Base-by-base conservation (phyloP, 305 asterid species). In the Coffea humblotiana region DNA sequence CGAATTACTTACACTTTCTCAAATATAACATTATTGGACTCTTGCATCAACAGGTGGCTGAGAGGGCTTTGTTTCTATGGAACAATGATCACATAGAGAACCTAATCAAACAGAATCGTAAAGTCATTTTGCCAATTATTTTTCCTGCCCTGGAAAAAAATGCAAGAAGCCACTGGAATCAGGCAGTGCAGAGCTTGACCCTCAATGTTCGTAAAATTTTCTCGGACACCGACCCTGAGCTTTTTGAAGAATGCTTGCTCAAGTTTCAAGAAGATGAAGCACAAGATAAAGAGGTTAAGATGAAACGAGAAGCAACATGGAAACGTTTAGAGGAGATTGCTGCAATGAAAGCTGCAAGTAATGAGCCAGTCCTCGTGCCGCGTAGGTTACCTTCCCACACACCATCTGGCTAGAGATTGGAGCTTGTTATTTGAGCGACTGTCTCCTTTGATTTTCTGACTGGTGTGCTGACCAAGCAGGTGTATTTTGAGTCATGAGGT, bases 21-120 rank as follows among this genome's bases (percentile, higher is more conserved):
- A 74, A 29, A 29, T 78, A 47, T 47, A 51, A 83, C 61, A n/a
- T 63, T 76, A 32, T 80, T 61, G 23, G 58, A 68, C 81, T 78
- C 83, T 80, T 81, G 82, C 74, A 78, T 81, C 66, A 29, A 52
- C 89, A 93, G 97, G 95, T 93, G 72, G 97, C 98, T 15, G 98
- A 93, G 88, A 89, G 98, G 87, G 95, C 97, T 54, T 89, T 93
- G 77, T 90, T 93, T 87, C 69, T 93, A 56, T 93, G 97, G 97
- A 93, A 93, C 88, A 91, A 93, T 61, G 93, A 89, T 79, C 97
- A 93, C 77, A 84, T 93, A 25, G 97, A 86, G 85, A 89, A 77
- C 80, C 90, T 92, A 79, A 92, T 92, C 82, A 92, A 90, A 77
- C 97, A 91, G 82, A 92, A 93, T 74, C 91, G 91, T 23, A 87